phyloP scores from a whole-genome alignment of 2,329 filamentous ascomycete genomes.

The Calonectria naviculata region DNA sequence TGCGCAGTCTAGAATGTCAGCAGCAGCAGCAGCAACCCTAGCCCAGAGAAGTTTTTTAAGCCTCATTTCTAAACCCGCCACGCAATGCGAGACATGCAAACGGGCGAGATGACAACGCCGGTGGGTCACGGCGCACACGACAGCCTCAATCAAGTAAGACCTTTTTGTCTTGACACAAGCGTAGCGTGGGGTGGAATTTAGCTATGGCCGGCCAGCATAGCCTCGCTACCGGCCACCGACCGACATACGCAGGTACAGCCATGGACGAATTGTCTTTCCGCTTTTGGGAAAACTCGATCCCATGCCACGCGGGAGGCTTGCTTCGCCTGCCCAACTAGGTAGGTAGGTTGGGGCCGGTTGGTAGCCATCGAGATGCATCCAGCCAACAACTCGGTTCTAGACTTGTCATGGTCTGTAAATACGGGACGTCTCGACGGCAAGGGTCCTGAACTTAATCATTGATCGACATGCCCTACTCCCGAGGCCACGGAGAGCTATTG shows the following conservation, averaged over 20 bases:
- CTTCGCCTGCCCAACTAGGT: neutral
- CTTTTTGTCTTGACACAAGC: neutral
- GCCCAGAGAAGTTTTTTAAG: neutral
- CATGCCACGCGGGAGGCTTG: neutral
- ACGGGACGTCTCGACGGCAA: neutral
- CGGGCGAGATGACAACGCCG: neutral
- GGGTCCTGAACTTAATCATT: neutral
- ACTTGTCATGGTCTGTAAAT: neutral
- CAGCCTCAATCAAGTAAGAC: neutral
- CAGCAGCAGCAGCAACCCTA: neutral
- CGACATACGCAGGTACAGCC: neutral
- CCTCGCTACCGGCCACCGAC: neutral
- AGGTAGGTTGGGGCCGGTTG: neutral
- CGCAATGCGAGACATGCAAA: neutral
- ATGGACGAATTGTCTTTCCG: neutral
- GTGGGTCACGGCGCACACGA: neutral
- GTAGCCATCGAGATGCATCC: neutral
- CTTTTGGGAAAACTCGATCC: neutral
- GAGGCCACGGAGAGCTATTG: neutral
- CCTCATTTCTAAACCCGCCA: neutral
- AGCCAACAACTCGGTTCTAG: neutral
- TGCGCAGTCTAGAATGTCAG: neutral
- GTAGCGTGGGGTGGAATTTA: slow-evolving; percentile 5
- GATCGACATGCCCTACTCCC: neutral
- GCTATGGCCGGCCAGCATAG: neutral